Conservation (phyloP, 2,329 filamentous ascomycete genomes). For the Venturiaceae sp. region DNA sequence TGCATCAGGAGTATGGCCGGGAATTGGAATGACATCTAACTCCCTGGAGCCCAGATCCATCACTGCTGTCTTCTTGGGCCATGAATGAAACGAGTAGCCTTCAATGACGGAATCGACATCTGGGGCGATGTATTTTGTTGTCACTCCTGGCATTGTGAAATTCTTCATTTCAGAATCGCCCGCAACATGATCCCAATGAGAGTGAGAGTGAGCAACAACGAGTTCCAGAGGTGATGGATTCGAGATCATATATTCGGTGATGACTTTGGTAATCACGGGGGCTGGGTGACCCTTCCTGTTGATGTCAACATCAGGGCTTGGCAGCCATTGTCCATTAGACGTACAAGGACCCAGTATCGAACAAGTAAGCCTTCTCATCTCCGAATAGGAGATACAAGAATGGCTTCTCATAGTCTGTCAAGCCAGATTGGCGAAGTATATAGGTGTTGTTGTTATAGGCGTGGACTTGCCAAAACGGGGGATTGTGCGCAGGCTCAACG, state of each 20-base stretch:
- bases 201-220: background rate
- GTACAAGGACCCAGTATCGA: background rate
- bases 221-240: background rate
- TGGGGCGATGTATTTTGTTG: background rate
- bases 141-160: background rate
- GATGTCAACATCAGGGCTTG: background rate
- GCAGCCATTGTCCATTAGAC: background rate
- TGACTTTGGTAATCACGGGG: background rate
- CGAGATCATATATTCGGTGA: background rate
- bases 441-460: background rate
- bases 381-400: background rate
- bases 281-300: background rate
- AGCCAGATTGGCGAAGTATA: background rate
- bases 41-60: background rate
- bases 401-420: background rate
- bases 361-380: background rate
- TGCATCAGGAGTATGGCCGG: background rate
- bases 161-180: background rate
- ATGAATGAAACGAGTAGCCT: background rate
- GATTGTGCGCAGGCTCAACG: background rate
- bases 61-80: background rate
- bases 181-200: background rate
- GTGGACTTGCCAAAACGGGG: background rate
- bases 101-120: background rate
- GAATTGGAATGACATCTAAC: background rate